phyloP scores from a whole-genome alignment of 345 rosid species.

The Toxicodendron radicans region DNA sequence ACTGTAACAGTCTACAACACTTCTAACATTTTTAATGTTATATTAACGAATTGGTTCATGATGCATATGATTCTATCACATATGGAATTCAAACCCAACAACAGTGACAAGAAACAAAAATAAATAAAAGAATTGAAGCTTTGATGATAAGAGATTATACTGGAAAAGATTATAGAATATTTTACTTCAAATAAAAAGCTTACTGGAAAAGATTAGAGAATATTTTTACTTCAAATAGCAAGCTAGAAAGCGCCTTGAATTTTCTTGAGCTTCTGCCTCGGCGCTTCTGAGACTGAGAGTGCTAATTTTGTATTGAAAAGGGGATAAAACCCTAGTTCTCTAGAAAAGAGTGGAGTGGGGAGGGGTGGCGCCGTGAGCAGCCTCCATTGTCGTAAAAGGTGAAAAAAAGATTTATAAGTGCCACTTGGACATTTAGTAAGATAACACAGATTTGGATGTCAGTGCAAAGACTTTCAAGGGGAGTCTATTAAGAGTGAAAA shows the following conservation, averaged over 20 bases:
- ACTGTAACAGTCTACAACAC: too few species aligned
- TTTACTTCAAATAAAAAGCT: neutral
- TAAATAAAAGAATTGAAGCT: neutral
- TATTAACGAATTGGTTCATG: too few species aligned
- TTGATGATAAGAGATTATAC: neutral
- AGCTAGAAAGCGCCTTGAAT: neutral
- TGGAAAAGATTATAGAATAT: neutral
- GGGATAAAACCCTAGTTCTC: slow-evolving; percentile 5
- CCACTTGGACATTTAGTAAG: neutral
- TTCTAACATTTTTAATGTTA: too few species aligned
- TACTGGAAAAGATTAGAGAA: too few species aligned
- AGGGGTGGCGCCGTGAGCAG: neutral
- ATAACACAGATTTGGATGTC: neutral
- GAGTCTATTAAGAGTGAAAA: too few species aligned
- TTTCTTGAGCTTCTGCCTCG: neutral
- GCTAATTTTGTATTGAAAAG: neutral
- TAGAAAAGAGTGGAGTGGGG: too few species aligned
- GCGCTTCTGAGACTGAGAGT: too few species aligned
- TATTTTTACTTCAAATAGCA: too few species aligned
- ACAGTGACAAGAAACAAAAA: neutral
- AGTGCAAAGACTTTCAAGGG: neutral
- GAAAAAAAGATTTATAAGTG: neutral
- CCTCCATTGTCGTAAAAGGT: neutral
- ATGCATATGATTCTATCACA: too few species aligned
- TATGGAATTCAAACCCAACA: neutral